Percentiles rank a stretch among this genome's conserved stretches.
phyloP scores from a whole-genome alignment of 108 stramenopile genomes.

The Nitzschia sp. region DNA sequence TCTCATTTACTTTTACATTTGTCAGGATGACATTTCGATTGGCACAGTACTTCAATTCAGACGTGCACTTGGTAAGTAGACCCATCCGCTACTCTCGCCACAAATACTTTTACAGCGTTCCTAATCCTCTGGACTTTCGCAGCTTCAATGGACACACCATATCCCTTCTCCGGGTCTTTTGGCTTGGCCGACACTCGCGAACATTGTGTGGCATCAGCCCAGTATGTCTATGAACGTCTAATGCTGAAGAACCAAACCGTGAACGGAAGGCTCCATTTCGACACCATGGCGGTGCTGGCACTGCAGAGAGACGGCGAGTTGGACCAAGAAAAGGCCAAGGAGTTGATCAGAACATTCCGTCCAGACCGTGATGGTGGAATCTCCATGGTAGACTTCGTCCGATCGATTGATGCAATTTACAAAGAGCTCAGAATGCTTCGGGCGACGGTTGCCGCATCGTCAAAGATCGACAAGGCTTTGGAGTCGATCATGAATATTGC shows the following conservation, averaged over 20 bases:
- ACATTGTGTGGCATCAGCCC: constrained; percentile 57
- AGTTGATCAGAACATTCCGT: constrained; percentile 53
- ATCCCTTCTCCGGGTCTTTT: constrained; percentile 60
- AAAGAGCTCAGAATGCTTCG: constrained; percentile 63
- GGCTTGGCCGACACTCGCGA: constrained; percentile 61
- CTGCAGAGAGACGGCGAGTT: constrained; percentile 38
- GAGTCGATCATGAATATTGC: constrained; percentile 54
- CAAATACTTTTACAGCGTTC: no score
- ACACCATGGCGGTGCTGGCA: constrained; percentile 51
- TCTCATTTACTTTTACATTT: background rate
- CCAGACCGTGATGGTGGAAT: constrained; percentile 54
- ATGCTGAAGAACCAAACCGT: background rate
- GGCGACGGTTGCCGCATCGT: constrained; percentile 62
- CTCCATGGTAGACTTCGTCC: constrained; percentile 66
- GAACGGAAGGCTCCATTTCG: constrained; percentile 47
- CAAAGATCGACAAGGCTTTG: constrained; percentile 55
- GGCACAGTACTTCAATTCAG: constrained; percentile 50
- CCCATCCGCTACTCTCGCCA: no score
- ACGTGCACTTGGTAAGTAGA: constrained; percentile 37
- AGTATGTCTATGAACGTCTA: constrained; percentile 54
- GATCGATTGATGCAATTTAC: constrained; percentile 58
- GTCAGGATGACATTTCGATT: constrained; percentile 40
- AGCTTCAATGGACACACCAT: constrained; percentile 53
- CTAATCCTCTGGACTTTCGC: no score
- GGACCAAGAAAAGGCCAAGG: constrained; percentile 50